Percentiles rank a stretch among this genome's conserved stretches.
phyloP scores from a whole-genome alignment of 768 basidiomycete genomes.

The Mycena indigotica region DNA sequence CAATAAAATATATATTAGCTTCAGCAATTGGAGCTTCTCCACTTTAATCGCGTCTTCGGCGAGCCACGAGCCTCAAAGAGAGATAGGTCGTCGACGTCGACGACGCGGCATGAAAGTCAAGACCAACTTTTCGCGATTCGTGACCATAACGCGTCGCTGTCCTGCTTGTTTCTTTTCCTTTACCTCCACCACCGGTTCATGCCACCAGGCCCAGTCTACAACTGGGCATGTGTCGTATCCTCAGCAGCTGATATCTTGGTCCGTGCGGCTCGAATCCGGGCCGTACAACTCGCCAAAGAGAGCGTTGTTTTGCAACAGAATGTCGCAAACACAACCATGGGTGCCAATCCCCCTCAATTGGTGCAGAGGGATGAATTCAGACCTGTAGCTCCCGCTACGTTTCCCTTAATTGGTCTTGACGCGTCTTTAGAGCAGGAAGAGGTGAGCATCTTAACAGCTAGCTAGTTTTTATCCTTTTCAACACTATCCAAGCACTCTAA shows the following conservation, averaged over 20 bases:
- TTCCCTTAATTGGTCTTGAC: neutral
- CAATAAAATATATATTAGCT: too few relatives aligned
- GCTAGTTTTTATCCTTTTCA: too few relatives aligned
- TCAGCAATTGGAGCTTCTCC: too few relatives aligned
- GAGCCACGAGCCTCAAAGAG: too few relatives aligned
- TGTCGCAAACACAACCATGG: neutral
- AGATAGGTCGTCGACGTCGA: too few relatives aligned
- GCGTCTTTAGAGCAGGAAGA: neutral
- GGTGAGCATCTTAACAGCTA: neutral
- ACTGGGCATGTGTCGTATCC: constrained; percentile 70
- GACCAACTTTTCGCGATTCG: neutral
- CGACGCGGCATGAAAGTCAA: too few relatives aligned
- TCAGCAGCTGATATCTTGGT: constrained; percentile 61
- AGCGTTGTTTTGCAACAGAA: constrained; percentile 14
- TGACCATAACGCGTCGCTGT: neutral
- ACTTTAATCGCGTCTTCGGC: too few relatives aligned
- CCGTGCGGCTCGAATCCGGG: constrained; percentile 63
- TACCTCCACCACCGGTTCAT: constrained; percentile 35
- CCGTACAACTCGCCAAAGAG: constrained; percentile 39
- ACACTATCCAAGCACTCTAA: too few relatives aligned
- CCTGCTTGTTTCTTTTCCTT: neutral
- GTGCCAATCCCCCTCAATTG: neutral
- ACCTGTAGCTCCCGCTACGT: neutral
- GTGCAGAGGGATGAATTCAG: neutral
- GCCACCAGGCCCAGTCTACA: constrained; percentile 71